Base-by-base conservation (phyloP, 371 early-diverging fungal species). In the Apophysomyces elegans region DNA sequence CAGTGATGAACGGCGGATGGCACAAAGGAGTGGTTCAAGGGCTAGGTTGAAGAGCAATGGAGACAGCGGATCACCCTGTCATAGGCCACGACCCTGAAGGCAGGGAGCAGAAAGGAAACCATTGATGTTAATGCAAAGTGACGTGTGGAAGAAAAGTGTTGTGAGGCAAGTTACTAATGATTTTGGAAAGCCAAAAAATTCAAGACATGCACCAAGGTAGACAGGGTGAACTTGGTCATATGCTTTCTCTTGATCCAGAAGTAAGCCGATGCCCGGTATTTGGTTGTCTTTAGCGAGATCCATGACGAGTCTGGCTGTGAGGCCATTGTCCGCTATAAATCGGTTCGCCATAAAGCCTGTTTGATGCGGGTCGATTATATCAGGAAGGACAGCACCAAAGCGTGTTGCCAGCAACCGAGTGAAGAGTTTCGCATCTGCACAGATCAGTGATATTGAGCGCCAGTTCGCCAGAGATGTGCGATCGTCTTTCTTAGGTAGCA, bases 21-120 rank as follows among this genome's bases (percentile, higher is more conserved):
- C 46, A 5, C 50, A 59, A 0, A 12, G 37, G 0, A 62, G 60
- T 61, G 13, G 18, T 44, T 47, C 74, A 11, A 73, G 59, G 21
- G 67, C 72, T 0, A 78, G 38, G 38, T 75, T 78, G 60, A 78
- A 78, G 0, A 78, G 59, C 0, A 68, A 36, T 0, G 74, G 75
- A 0, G 70, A 69, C 12, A 78, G 45, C 0, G 63, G 59, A 47
- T 65, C 50, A 11, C 59, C 59, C 32, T 65, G 59, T 9, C 65
- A 5, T 12, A 65, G 37, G 3, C 59, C 65, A 5, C 65, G 59
- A 5, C 59, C 36, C 36, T 65, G 65, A 5, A 7, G 43, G 41
- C 43, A 64, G 9, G 64, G 58, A 5, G 58, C 37, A 6, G 9
- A 43, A 4, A 58, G 11, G 38, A 7, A 39, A 32, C 58, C 64